Base-by-base conservation (phyloP, 208 protist species). In the Leishmania amazonensis region DNA sequence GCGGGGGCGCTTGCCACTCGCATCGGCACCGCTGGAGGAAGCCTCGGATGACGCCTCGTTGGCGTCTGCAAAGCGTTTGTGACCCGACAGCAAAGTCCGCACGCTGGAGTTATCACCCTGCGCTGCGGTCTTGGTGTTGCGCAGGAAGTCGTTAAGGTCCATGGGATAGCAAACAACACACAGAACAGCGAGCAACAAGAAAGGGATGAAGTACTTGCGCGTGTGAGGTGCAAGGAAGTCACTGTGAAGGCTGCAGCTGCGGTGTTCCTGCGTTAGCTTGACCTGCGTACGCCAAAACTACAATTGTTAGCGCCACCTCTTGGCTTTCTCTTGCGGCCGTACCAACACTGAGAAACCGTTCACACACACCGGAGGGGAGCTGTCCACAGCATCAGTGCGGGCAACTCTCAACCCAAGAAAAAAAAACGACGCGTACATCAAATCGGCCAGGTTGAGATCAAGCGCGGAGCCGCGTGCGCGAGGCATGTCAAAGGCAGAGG, bases 61-160 rank as follows among this genome's bases (percentile, higher is more conserved):
- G 73, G 73, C 72, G 19, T 73, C 64, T 17, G 47, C 42, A 17
- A 45, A 28, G 15, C 84, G 82, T 70, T 92, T 93, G 35, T 70
- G 49, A 9, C 88, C 85, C 19, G 81, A 60, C 57, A 88, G 28
- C 68, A 79, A 84, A 40, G 68, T 38, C 80, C 84, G 79, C 0
- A 80, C 72, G 6, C 24, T 9, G 21, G 28, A 78, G 80, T 13
- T 88, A 74, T 54, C 45, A 3, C 54, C 81, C 28, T 70, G 81
- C 19, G 88, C 87, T 11, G 92, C 90, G 42, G 92, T 95, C 45
- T 79, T 89, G 13, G 85, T 92, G 65, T 84, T 82, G 21, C 87
- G 76, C 24, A 95, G 80, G 73, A 87, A 78, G 38, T 88, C 75
- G 81, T 95, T 95, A 28, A 95, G 70, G 71, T 95, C 92, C 84